phyloP scores from a whole-genome alignment of 2,329 filamentous ascomycete species.

The Aspergillus sp. region DNA sequence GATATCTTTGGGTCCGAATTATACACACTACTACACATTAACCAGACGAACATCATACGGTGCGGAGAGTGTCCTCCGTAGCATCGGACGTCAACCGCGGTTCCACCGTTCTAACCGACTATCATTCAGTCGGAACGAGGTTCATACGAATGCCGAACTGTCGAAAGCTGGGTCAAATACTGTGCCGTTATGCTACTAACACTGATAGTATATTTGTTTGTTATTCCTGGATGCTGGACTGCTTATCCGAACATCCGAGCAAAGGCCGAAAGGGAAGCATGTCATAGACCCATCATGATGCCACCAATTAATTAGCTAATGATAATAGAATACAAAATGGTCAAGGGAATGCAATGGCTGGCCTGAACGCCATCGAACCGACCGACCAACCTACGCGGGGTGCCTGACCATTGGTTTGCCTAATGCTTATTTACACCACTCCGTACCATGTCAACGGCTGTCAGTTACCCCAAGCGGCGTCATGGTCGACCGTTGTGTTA shows the following conservation, averaged over 20 bases:
- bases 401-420: background rate
- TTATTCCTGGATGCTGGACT: background rate
- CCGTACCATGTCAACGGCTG: background rate
- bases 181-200: too few relatives aligned
- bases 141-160: too few relatives aligned
- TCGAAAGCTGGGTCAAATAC: too few relatives aligned
- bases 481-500: background rate
- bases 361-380: background rate
- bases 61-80: constrained; percentile 6
- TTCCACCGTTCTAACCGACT: constrained; percentile 7
- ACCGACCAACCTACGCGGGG: background rate
- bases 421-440: background rate
- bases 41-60: constrained; percentile 13
- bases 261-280: too few relatives aligned
- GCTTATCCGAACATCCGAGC: background rate
- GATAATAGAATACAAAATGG: too few relatives aligned
- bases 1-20: background rate
- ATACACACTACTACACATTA: background rate
- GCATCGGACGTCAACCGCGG: constrained; percentile 10
- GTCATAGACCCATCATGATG: background rate
- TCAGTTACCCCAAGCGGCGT: background rate
- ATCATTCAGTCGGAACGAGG: background rate
- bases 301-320: background rate
- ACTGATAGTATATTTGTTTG: too few relatives aligned
- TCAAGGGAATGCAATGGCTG: background rate